Conservation (phyloP, 2,329 filamentous ascomycete genomes). For the Acrocalymma vagum region DNA sequence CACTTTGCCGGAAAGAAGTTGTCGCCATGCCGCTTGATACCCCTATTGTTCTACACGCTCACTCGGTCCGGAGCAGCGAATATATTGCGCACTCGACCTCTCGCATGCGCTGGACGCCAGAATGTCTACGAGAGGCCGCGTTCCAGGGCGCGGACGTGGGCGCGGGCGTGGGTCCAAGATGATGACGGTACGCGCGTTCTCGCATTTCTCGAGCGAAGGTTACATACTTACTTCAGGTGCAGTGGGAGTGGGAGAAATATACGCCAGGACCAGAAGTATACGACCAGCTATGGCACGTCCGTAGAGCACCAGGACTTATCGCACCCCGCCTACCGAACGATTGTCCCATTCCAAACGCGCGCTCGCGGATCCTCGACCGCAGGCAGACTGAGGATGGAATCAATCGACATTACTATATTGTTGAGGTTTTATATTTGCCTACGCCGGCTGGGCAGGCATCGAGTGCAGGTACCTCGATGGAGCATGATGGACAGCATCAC, state of each 20-base stretch:
- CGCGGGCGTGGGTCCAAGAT: conserved; percentile 19
- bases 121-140: conserved; percentile 34
- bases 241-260: conserved; percentile 43
- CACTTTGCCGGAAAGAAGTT: too few relatives aligned
- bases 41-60: too few relatives aligned
- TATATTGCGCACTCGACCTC: too few relatives aligned
- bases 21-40: too few relatives aligned
- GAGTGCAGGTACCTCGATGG: too few relatives aligned
- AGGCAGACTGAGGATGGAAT: conserved; percentile 32
- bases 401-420: conserved; percentile 34
- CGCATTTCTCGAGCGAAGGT: background rate
- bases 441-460: conserved; percentile 1
- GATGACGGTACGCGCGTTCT: background rate
- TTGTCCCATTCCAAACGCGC: conserved; percentile 38
- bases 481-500: conserved; percentile 2
- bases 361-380: conserved; percentile 38
- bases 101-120: too few relatives aligned
- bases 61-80: too few relatives aligned
- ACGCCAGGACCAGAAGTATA: conserved; percentile 36
- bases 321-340: conserved; percentile 27
- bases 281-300: conserved; percentile 37
- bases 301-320: conserved; percentile 34
- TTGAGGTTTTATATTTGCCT: conserved; percentile 24
- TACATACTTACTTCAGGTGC: conserved; percentile 2
- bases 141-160: conserved; percentile 22